These are phyloP conservation scores for Tolypocladium inflatum DNA, from an alignment of 2,329 filamentous ascomycete species.

Conservation along the genomic window DNA sequence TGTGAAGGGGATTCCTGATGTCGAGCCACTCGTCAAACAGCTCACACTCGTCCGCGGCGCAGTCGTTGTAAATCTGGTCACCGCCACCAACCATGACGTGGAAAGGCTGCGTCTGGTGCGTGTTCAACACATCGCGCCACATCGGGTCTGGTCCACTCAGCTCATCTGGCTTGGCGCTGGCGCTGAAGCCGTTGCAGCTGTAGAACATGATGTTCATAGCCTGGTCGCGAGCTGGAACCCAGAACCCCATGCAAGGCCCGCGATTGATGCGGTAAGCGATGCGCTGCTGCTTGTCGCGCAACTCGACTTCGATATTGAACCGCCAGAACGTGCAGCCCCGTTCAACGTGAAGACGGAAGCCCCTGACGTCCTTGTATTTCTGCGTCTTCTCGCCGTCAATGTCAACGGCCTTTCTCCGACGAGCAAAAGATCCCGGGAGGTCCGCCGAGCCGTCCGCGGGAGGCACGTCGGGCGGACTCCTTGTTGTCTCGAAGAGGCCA, in stretches of 20 bases:
- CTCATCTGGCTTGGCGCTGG: constrained; percentile 64
- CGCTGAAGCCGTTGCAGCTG: constrained; percentile 92
- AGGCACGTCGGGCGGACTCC: constrained; percentile 39
- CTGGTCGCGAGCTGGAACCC: constrained; percentile 77
- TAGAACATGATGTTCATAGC: constrained; percentile 99
- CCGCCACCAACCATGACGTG: constrained; percentile 98
- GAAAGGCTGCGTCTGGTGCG: constrained; percentile 82
- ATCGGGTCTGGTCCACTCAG: constrained; percentile 91
- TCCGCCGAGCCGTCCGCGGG: constrained; percentile 34
- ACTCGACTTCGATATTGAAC: constrained; percentile 89
- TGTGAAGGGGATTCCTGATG: constrained; percentile 69
- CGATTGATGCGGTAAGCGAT: constrained; percentile 94
- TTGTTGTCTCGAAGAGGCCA: constrained; percentile 68
- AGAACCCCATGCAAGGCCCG: constrained; percentile 82
- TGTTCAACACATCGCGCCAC: constrained; percentile 93
- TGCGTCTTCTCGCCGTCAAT: constrained; percentile 73
- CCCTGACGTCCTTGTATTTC: constrained; percentile 75
- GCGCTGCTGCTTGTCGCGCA: constrained; percentile 66
- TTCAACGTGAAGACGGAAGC: constrained; percentile 74
- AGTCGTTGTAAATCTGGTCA: constrained; percentile 94
- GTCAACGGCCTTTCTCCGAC: constrained; percentile 40
- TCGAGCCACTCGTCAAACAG: constrained; percentile 78
- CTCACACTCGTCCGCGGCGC: constrained; percentile 62
- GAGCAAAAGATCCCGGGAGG: constrained; percentile 42
- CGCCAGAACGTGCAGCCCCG: constrained; percentile 92